Conservation (phyloP, 169 alveolate genomes). For the Plasmodium billcollinsi region DNA sequence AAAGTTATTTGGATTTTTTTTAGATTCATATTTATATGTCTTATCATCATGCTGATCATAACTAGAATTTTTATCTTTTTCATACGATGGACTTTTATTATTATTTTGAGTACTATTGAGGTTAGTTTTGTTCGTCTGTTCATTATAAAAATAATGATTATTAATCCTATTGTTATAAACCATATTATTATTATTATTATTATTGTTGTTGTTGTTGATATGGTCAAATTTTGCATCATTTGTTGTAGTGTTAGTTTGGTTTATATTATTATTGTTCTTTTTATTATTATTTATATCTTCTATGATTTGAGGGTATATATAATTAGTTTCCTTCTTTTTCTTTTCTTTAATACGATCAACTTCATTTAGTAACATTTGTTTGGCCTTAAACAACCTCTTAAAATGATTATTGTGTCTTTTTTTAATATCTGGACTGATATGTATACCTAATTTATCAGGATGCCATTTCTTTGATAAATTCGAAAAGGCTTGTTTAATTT, state of each 20-base stretch:
- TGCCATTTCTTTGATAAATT: slow-evolving; percentile 85
- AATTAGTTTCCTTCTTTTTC: slow-evolving; percentile 81
- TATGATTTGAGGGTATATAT: slow-evolving; percentile 78
- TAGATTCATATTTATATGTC: too few species aligned
- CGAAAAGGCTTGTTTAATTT: slow-evolving; percentile 84
- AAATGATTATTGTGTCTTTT: slow-evolving; percentile 83
- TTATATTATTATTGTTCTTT: background rate
- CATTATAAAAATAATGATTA: background rate
- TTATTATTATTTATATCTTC: slow-evolving; percentile 18
- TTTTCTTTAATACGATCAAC: slow-evolving; percentile 76
- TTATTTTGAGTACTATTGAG: too few species aligned
- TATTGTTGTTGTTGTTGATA: background rate
- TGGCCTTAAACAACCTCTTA: slow-evolving; percentile 83
- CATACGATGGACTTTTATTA: too few species aligned
- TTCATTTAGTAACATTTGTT: slow-evolving; percentile 80
- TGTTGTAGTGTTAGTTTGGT: background rate
- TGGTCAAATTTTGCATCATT: background rate
- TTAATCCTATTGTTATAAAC: too few species aligned
- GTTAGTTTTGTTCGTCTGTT: too few species aligned
- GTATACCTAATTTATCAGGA: slow-evolving; percentile 83
- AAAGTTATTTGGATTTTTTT: too few species aligned
- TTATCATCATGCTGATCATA: too few species aligned
- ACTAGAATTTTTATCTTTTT: too few species aligned
- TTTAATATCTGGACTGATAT: slow-evolving; percentile 78
- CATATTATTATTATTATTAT: background rate